Percentiles rank a stretch among this genome's conserved stretches.
Conservation (phyloP, 2,329 filamentous ascomycete genomes). For the Verticillium zaregamsianum region DNA sequence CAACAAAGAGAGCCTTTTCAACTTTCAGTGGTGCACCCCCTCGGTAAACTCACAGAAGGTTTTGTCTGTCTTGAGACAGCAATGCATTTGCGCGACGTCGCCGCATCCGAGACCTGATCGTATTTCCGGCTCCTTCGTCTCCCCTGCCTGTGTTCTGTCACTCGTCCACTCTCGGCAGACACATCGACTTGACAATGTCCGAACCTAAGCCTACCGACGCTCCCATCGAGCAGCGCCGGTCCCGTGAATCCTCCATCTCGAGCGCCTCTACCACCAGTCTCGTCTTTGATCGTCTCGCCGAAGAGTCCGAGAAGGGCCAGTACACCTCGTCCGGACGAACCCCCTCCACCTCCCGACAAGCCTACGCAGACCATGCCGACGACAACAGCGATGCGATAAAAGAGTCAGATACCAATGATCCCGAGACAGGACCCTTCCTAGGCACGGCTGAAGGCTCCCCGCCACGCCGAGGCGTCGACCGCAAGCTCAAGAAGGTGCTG, state of each 20-base stretch:
- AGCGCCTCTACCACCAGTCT: slow-evolving; percentile 80
- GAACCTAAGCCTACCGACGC: neutral
- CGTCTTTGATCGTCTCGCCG: slow-evolving; percentile 72
- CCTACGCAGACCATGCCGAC: slow-evolving; percentile 32
- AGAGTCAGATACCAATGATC: slow-evolving; percentile 36
- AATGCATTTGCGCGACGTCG: neutral
- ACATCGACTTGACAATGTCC: neutral
- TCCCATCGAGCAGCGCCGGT: slow-evolving; percentile 28
- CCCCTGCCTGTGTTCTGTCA: neutral
- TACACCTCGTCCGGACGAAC: slow-evolving; percentile 14
- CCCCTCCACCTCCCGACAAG: slow-evolving; percentile 14
- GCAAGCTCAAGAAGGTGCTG: slow-evolving; percentile 57
- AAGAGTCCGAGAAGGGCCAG: slow-evolving; percentile 37
- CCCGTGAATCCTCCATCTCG: slow-evolving; percentile 57
- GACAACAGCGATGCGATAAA: slow-evolving; percentile 39
- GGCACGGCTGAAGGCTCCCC: slow-evolving; percentile 26
- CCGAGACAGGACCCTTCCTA: slow-evolving; percentile 52
- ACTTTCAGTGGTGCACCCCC: neutral
- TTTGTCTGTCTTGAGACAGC: neutral
- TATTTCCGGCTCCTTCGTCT: neutral
- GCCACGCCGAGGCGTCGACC: slow-evolving; percentile 57
- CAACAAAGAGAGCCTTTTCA: neutral
- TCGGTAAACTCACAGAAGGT: neutral
- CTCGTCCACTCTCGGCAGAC: neutral
- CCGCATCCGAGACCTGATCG: neutral